These are phyloP conservation scores for Neurospora intermedia DNA, from an alignment of 495 filamentous ascomycete species.

Conservation along the genomic window DNA sequence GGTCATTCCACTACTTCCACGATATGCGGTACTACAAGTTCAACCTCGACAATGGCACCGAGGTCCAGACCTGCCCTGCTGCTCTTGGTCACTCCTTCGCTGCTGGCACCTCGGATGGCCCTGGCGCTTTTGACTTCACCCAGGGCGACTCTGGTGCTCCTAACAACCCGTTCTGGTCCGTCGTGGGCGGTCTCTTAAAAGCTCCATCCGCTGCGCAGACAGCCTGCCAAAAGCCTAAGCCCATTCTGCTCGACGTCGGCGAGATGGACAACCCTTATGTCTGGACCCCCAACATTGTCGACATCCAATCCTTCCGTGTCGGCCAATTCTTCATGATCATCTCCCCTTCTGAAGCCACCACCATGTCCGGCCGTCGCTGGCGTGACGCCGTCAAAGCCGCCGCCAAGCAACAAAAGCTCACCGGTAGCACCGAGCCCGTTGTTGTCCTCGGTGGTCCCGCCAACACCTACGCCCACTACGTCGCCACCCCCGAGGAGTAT, in stretches of 20 bases:
- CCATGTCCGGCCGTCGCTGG: conserved; percentile 93
- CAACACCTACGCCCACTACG: conserved; percentile 91
- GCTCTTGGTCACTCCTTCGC: conserved; percentile 92
- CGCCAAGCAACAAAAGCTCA: conserved; percentile 21
- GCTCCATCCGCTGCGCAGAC: conserved; percentile 60
- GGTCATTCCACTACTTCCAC: conserved; percentile 58
- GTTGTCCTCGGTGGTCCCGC: conserved; percentile 78
- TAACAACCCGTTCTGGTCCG: conserved; percentile 69
- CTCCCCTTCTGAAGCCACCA: conserved; percentile 78
- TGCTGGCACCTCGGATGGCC: conserved; percentile 85
- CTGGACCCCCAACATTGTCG: conserved; percentile 88
- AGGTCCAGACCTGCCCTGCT: conserved; percentile 71
- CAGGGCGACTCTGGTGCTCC: conserved; percentile 66
- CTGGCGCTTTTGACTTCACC: conserved; percentile 86
- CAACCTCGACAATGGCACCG: conserved; percentile 61
- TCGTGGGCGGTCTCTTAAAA: conserved; percentile 63
- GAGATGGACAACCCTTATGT: conserved; percentile 65
- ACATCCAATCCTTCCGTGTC: conserved; percentile 82
- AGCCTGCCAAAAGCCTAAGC: conserved; percentile 74
- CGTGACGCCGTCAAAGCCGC: conserved; percentile 56
- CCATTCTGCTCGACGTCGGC: conserved; percentile 82
- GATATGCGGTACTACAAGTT: conserved; percentile 54
- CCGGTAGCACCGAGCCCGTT: conserved; percentile 24
- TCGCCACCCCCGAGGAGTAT: conserved; percentile 85
- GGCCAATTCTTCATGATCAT: conserved; percentile 84